Evolutionary conservation across 2,329 filamentous ascomycete species (phyloP).

Genomic region (Talaromyces piceae): DNA sequence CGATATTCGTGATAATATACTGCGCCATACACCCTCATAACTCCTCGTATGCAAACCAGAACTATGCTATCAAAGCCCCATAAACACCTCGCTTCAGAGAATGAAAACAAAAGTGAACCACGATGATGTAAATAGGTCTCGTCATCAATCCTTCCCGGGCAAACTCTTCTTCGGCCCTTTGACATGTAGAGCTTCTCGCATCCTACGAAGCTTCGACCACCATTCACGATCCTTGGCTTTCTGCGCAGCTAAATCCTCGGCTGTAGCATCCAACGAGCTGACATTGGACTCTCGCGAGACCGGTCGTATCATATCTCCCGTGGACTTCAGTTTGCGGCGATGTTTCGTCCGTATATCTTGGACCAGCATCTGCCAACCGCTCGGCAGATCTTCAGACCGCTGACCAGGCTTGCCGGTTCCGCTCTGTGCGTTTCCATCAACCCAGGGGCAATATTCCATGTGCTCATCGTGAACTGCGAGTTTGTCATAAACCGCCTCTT

Average conservation of each 20-base stretch:
- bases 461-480: slow-evolving; percentile 67
- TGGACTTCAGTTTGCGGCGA: slow-evolving; percentile 24
- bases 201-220: slow-evolving; percentile 48
- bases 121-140: background rate
- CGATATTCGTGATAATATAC: background rate
- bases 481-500: slow-evolving; percentile 33
- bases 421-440: slow-evolving; percentile 57
- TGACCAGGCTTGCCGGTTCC: slow-evolving; percentile 26
- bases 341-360: slow-evolving; percentile 36
- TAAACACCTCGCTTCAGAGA: slow-evolving; percentile 3
- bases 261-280: slow-evolving; percentile 15
- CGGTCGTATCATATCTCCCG: slow-evolving; percentile 11
- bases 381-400: slow-evolving; percentile 27
- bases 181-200: slow-evolving; percentile 64
- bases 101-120: slow-evolving; percentile 6
- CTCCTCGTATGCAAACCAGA: background rate
- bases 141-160: background rate
- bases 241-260: slow-evolving; percentile 33
- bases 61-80: background rate
- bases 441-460: slow-evolving; percentile 78
- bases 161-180: slow-evolving; percentile 50
- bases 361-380: slow-evolving; percentile 41
- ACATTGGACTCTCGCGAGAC: slow-evolving; percentile 22
- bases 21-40: background rate
- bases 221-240: slow-evolving; percentile 40